Base-by-base conservation (phyloP, 352 stramenopile species). In the Thraustotheca clavata region DNA sequence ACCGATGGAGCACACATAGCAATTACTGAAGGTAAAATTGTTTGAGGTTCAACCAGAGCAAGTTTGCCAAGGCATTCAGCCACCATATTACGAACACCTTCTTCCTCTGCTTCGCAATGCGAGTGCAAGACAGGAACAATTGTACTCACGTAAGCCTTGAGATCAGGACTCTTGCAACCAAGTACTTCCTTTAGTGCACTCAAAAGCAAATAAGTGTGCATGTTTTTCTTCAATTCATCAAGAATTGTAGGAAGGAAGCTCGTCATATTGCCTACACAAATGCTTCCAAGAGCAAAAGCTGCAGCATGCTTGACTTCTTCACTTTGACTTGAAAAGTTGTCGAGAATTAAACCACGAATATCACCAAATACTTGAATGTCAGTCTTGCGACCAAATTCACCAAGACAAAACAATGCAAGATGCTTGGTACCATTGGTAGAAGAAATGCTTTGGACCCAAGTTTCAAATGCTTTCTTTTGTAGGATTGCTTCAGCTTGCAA, bases 301-400 rank as follows among this genome's bases (percentile, higher is more conserved):
- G 97, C 95, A 16, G 96, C 96, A 31, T 96, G 83, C 80, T 99
- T 99, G 38, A 97, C 82, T 68, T 99, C 96, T 70, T 99, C 96
- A 9, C 66, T 74, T 60, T 80, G 24, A n/a, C 70, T 87, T 18
- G 90, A 76, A 61, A 99, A 98, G 59, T 83, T 93, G 18, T 83
- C 71, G 29, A 97, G 69, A 72, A 98, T 95, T 32, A 94, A 87
- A 12, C 76, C 76, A 70, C 97, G 88, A 22, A 98, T 85, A 50
- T 97, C 82, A 26, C 73, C 63, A 48, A 92, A 88, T 18, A 71
- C 78, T 57, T 74, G 86, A 9, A 99, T 72, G 62, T 97, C 87
- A 18, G 96, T 81, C 49, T 96, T 88, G 24, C 93, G 86, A 5
- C 96, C 96, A 52, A 99, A 89, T 71, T 99, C 94, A 54, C 95